Evolutionary conservation across 768 basidiomycete genomes (phyloP).

Genomic region (Tylopilus plumbeoviolaceoides): DNA sequence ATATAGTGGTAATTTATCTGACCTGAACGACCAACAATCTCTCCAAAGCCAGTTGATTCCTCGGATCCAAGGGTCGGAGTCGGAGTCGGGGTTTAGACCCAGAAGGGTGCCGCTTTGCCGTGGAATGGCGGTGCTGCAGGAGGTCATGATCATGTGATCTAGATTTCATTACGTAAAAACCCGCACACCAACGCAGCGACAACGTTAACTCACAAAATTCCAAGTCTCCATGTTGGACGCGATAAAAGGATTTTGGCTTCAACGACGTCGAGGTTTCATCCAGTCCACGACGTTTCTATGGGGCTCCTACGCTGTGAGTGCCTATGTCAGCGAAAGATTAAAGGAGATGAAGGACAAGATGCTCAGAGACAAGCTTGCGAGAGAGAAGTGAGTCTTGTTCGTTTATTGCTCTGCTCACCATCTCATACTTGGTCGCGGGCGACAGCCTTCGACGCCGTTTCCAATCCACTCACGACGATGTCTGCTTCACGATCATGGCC

Average conservation of each 20-base stretch:
- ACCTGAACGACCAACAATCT: too few relatives aligned
- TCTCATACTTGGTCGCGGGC: conserved; percentile 1
- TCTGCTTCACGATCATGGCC: too few relatives aligned
- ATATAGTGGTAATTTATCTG: too few relatives aligned
- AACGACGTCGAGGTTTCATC: conserved; percentile 43
- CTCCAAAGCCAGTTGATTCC: too few relatives aligned
- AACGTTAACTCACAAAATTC: too few relatives aligned
- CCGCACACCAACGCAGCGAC: too few relatives aligned
- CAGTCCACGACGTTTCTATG: conserved; percentile 53
- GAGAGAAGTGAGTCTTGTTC: conserved; percentile 43
- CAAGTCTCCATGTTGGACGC: conserved; percentile 46
- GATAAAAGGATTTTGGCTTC: conserved; percentile 45
- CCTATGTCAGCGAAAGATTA: conserved; percentile 58
- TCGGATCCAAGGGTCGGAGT: too few relatives aligned
- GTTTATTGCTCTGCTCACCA: background rate
- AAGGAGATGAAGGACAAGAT: conserved; percentile 64
- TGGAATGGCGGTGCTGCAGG: too few relatives aligned
- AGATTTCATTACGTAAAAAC: too few relatives aligned
- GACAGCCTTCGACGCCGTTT: conserved; percentile 68
- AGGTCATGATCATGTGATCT: too few relatives aligned
- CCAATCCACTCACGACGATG: conserved; percentile 70
- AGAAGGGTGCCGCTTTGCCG: too few relatives aligned
- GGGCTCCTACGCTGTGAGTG: conserved; percentile 57
- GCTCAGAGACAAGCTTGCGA: conserved; percentile 56
- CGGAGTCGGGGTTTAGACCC: too few relatives aligned